Conservation (phyloP, 2,329 filamentous ascomycete species). For the Cladosporium sp. region DNA sequence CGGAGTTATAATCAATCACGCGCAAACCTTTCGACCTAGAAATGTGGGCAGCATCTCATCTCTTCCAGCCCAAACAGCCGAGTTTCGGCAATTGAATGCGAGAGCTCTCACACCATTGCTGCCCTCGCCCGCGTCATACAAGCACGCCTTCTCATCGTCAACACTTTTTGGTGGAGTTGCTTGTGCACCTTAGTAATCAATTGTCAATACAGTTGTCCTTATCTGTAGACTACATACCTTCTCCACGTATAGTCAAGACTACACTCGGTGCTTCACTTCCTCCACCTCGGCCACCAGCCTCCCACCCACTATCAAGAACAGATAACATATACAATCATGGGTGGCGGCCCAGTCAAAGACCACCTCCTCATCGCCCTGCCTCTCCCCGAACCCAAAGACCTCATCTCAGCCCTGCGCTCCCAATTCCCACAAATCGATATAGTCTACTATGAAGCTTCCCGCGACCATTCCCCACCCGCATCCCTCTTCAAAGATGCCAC, state of each 20-base stretch:
- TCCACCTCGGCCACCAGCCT: background rate
- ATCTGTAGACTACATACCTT: background rate
- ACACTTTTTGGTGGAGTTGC: background rate
- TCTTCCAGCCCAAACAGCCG: background rate
- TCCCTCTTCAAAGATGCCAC: constrained; percentile 25
- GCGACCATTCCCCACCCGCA: constrained; percentile 11
- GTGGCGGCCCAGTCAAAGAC: constrained; percentile 34
- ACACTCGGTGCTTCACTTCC: background rate
- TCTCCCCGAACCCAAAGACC: constrained; percentile 33
- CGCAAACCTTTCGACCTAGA: no score
- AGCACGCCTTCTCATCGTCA: constrained; percentile 7
- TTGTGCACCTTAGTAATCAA: background rate
- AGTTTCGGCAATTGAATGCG: constrained; percentile 2
- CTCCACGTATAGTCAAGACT: background rate
- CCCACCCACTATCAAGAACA: background rate
- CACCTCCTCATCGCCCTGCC: constrained; percentile 31
- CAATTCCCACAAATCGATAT: constrained; percentile 46
- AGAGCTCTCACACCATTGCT: background rate
- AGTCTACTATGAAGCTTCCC: constrained; percentile 31
- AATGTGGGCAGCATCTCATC: no score
- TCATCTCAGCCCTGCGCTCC: constrained; percentile 36
- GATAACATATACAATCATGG: constrained; percentile 28
- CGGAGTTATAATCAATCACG: no score
- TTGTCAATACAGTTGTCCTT: background rate
- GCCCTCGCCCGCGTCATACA: constrained; percentile 1